A percentile compares a stretch with the other conserved stretches of the same genome.
Conservation (phyloP, 768 basidiomycete species). For the Tubosaeta sp. region DNA sequence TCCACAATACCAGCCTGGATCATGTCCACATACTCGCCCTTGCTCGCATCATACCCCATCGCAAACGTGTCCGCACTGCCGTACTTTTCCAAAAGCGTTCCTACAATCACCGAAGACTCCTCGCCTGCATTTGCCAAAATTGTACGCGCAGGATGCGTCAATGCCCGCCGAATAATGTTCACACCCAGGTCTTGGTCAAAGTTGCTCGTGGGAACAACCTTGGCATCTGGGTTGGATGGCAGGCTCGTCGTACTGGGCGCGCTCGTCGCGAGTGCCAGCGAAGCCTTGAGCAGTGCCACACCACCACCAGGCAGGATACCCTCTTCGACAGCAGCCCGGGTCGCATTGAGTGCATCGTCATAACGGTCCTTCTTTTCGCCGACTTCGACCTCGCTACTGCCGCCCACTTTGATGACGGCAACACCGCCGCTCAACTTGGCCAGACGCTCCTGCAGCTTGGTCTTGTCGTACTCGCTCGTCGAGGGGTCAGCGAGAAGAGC, state of each 20-base stretch:
- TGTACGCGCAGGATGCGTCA: slow-evolving; percentile 78
- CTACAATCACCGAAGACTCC: slow-evolving; percentile 90
- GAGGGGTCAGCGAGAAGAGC: slow-evolving; percentile 73
- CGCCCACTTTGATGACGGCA: slow-evolving; percentile 98
- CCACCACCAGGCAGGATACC: slow-evolving; percentile 98
- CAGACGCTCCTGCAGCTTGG: slow-evolving; percentile 93
- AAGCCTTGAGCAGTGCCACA: slow-evolving; percentile 86
- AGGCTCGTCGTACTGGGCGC: slow-evolving; percentile 43
- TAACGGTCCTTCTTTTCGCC: slow-evolving; percentile 99
- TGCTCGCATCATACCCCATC: slow-evolving; percentile 87
- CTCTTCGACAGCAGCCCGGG: slow-evolving; percentile 96
- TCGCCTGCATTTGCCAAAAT: slow-evolving; percentile 95
- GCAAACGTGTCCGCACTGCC: slow-evolving; percentile 71
- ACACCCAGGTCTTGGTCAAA: slow-evolving; percentile 98
- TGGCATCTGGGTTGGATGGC: slow-evolving; percentile 52
- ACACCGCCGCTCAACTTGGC: slow-evolving; percentile 96
- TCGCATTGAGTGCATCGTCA: slow-evolving; percentile 96
- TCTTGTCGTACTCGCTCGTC: slow-evolving; percentile 90
- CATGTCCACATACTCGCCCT: slow-evolving; percentile 94
- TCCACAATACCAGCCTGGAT: slow-evolving; percentile 92
- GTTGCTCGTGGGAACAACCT: slow-evolving; percentile 76
- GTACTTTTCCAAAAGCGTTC: slow-evolving; percentile 70
- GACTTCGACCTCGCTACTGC: slow-evolving; percentile 90
- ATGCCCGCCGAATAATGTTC: slow-evolving; percentile 82
- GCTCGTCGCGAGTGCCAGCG: slow-evolving; percentile 58